Evolutionary conservation across 441 rosid species (phyloP).

Genomic region (Populus trichocarpa): DNA sequence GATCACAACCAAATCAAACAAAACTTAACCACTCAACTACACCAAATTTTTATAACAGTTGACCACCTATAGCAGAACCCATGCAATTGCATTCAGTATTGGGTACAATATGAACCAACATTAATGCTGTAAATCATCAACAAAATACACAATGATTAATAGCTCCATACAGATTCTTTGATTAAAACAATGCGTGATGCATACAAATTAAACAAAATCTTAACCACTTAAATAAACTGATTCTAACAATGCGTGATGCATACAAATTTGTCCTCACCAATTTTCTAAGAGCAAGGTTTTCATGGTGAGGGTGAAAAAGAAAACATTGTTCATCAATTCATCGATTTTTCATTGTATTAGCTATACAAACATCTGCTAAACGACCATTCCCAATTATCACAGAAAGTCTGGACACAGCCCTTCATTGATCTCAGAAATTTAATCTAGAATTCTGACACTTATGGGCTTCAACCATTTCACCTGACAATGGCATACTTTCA

Average conservation of each 20-base stretch:
- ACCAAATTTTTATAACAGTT: neutral
- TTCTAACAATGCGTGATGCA: too few species aligned
- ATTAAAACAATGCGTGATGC: neutral
- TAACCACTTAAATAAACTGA: neutral
- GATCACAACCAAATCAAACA: constrained; percentile 4
- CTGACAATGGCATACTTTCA: neutral
- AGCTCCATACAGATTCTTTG: neutral
- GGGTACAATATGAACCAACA: neutral
- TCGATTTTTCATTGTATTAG: neutral
- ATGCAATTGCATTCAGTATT: neutral
- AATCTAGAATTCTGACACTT: neutral
- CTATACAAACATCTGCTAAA: neutral
- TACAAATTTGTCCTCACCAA: neutral
- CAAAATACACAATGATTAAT: neutral
- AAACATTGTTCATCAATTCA: neutral
- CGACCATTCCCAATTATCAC: neutral
- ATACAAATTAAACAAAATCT: neutral
- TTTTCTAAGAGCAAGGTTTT: neutral
- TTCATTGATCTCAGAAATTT: neutral
- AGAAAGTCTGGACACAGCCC: neutral
- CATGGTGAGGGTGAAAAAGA: neutral
- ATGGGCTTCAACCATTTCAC: neutral
- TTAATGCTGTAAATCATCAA: neutral
- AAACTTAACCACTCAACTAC: neutral
- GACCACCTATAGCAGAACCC: neutral